Conservation (phyloP, 2,329 filamentous ascomycete species). For the Pezicula carpinea region DNA sequence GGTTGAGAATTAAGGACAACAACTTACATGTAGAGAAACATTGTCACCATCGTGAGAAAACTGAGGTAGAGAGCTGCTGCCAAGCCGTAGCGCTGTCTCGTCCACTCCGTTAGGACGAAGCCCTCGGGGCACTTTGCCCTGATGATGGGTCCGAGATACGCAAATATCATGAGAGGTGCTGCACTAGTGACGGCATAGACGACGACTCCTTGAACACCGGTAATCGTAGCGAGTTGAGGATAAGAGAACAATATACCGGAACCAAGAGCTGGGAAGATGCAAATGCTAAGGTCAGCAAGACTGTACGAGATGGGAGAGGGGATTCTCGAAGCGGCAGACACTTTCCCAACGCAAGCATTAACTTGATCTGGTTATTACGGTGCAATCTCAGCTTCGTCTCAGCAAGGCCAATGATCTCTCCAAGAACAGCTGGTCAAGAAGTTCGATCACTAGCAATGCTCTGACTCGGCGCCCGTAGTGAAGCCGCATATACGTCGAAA, state of each 20-base stretch:
- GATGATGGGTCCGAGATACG: conserved; percentile 70
- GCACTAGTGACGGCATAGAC: conserved; percentile 71
- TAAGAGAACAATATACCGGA: conserved; percentile 82
- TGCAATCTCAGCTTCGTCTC: conserved; percentile 84
- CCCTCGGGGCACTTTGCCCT: conserved; percentile 75
- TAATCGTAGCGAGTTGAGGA: conserved; percentile 73
- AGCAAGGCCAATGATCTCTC: conserved; percentile 21
- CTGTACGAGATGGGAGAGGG: conserved; percentile 26
- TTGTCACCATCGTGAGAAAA: conserved; percentile 71
- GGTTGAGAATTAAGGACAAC: too few relatives aligned
- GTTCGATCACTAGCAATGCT: conserved; percentile 47
- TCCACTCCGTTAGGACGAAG: conserved; percentile 83
- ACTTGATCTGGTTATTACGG: conserved; percentile 97
- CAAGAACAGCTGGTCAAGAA: conserved; percentile 22
- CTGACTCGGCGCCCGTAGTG: conserved; percentile 82
- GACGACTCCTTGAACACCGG: conserved; percentile 73
- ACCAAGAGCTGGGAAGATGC: conserved; percentile 59
- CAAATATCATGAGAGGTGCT: conserved; percentile 70
- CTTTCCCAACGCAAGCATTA: conserved; percentile 97
- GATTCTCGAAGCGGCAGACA: conserved; percentile 76
- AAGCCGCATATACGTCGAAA: conserved; percentile 42
- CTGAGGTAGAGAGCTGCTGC: conserved; percentile 69
- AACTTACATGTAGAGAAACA: conserved; percentile 72
- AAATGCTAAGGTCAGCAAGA: conserved; percentile 37
- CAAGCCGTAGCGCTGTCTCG: conserved; percentile 69